phyloP scores from a whole-genome alignment of 2,329 filamentous ascomycete genomes.

The Harringtonia lauricola region DNA sequence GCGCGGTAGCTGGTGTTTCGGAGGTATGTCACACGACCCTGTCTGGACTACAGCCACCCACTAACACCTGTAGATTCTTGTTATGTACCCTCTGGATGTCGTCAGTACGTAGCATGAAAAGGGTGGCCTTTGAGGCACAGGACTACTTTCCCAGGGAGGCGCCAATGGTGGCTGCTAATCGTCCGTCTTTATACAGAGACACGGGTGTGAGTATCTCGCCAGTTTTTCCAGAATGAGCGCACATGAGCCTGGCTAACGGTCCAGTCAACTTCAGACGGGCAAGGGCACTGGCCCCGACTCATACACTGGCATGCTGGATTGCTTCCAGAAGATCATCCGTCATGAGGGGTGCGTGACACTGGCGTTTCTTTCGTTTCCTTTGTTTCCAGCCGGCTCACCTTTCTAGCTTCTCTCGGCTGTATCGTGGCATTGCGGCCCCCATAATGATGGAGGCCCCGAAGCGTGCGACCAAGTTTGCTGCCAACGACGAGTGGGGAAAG shows the following conservation, averaged over 20 bases:
- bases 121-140: no score
- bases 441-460: slow-evolving; percentile 84
- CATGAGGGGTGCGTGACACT: slow-evolving; percentile 69
- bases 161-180: slow-evolving; percentile 27
- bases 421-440: slow-evolving; percentile 89
- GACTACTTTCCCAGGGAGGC: background rate
- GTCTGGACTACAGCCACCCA: background rate
- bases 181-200: slow-evolving; percentile 10
- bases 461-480: slow-evolving; percentile 77
- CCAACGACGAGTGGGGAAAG: slow-evolving; percentile 96
- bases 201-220: slow-evolving; percentile 11
- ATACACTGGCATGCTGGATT: slow-evolving; percentile 97
- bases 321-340: slow-evolving; percentile 92
- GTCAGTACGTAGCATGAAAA: slow-evolving; percentile 62
- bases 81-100: slow-evolving; percentile 97
- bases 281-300: slow-evolving; percentile 61
- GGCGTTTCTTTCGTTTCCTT: background rate
- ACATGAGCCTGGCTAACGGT: background rate
- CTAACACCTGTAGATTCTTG: slow-evolving; percentile 54
- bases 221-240: background rate
- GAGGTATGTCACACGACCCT: slow-evolving; percentile 53
- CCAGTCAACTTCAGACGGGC: slow-evolving; percentile 77
- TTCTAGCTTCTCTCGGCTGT: slow-evolving; percentile 70
- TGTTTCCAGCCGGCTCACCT: background rate
- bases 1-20: slow-evolving; percentile 93